Conservation (phyloP, 495 filamentous ascomycete species). For the Aspergillus cavernicola region DNA sequence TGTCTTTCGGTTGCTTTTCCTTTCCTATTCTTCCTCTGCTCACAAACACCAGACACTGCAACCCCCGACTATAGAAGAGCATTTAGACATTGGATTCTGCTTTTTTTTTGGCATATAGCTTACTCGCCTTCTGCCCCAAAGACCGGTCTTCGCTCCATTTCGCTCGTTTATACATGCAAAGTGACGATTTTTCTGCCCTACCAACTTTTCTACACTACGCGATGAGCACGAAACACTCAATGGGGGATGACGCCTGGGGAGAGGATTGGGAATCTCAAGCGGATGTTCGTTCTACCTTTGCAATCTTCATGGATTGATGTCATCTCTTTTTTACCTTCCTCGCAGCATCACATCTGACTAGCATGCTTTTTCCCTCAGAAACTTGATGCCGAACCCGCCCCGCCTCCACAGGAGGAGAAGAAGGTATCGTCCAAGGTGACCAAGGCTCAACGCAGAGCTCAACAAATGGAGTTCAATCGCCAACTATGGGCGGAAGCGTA, state of each 20-base stretch:
- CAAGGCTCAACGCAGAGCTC: slow-evolving; percentile 72
- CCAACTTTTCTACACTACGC: slow-evolving; percentile 10
- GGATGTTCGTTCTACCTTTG: slow-evolving; percentile 49
- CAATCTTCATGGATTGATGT: neutral
- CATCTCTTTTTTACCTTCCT: too few relatives aligned
- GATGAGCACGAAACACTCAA: slow-evolving; percentile 51
- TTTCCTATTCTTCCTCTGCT: slow-evolving; percentile 11
- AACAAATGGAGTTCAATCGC: slow-evolving; percentile 76
- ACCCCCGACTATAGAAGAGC: neutral
- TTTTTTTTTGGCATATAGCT: slow-evolving; percentile 5
- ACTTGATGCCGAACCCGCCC: slow-evolving; percentile 33
- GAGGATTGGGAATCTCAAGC: slow-evolving; percentile 83
- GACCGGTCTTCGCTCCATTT: neutral
- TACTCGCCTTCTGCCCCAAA: neutral
- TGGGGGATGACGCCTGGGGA: slow-evolving; percentile 77
- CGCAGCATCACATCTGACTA: slow-evolving; percentile 10
- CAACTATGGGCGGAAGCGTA: slow-evolving; percentile 89
- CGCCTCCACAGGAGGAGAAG: slow-evolving; percentile 36
- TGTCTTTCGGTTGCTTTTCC: slow-evolving; percentile 5
- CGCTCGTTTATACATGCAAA: neutral
- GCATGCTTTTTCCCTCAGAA: slow-evolving; percentile 27
- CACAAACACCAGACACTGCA: neutral
- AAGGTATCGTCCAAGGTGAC: slow-evolving; percentile 54
- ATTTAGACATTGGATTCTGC: neutral
- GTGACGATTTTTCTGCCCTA: slow-evolving; percentile 8